Conservation (phyloP, 768 basidiomycete species). For the Boletus pseudo-olivaceus region DNA sequence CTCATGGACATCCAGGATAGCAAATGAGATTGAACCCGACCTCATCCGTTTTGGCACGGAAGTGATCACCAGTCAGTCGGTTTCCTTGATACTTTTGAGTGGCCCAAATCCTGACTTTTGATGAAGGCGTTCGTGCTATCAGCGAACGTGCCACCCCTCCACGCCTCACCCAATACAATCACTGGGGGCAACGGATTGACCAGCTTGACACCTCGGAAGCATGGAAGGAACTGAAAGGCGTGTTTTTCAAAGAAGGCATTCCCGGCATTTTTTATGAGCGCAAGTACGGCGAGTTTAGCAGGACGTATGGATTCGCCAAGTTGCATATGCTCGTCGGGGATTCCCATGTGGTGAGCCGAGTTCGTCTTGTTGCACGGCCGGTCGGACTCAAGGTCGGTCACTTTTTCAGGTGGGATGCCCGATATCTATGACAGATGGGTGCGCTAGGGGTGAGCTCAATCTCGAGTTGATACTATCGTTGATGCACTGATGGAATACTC, state of each 20-base stretch:
- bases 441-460: slow-evolving; percentile 48
- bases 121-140: slow-evolving; percentile 52
- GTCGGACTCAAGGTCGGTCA: neutral
- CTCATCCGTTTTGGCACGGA: slow-evolving; percentile 57
- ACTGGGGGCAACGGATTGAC: slow-evolving; percentile 69
- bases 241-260: slow-evolving; percentile 63
- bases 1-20: slow-evolving; percentile 32
- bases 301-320: slow-evolving; percentile 66
- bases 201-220: slow-evolving; percentile 66
- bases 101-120: neutral
- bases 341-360: slow-evolving; percentile 49
- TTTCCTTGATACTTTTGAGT: neutral
- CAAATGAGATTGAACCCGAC: slow-evolving; percentile 54
- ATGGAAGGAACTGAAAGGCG: slow-evolving; percentile 64
- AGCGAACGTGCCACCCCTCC: slow-evolving; percentile 44
- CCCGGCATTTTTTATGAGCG: slow-evolving; percentile 68
- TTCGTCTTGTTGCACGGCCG: neutral
- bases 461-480: neutral
- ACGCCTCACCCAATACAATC: slow-evolving; percentile 63
- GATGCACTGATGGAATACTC: neutral
- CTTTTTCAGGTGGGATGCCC: slow-evolving; percentile 62
- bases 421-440: slow-evolving; percentile 76
- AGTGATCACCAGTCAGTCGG: slow-evolving; percentile 46
- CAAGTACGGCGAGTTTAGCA: slow-evolving; percentile 54
- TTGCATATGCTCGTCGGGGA: slow-evolving; percentile 59